phyloP scores from a whole-genome alignment of 1,284 basidiomycete species.

The Coniophora puteana region DNA sequence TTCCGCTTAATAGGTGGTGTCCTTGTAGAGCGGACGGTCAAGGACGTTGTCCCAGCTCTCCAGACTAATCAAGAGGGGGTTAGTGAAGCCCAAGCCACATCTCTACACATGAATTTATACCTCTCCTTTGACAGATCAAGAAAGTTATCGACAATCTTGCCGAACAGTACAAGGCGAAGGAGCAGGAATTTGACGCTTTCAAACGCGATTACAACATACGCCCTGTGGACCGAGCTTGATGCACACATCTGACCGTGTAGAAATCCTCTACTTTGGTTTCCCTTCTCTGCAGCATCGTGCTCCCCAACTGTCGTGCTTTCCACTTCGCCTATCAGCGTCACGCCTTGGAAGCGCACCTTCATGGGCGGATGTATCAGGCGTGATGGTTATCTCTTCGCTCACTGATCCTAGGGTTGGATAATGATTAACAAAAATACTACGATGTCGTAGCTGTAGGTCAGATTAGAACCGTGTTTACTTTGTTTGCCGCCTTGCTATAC shows the following conservation, averaged over 20 bases:
- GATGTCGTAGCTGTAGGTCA: no score
- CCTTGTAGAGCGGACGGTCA: conserved; percentile 93
- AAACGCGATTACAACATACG: conserved; percentile 82
- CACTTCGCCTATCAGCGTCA: no score
- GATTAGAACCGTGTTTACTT: no score
- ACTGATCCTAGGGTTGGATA: no score
- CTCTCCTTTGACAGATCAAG: conserved; percentile 56
- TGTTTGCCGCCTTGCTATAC: no score
- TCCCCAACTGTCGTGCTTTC: no score
- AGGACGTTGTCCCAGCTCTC: conserved; percentile 90
- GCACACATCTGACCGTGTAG: no score
- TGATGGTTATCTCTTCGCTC: no score
- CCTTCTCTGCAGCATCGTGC: neutral
- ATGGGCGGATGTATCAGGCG: no score
- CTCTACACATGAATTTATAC: conserved; percentile 3
- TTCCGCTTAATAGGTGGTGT: conserved; percentile 97
- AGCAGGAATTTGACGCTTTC: conserved; percentile 81
- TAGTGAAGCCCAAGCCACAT: conserved; percentile 22
- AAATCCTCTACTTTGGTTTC: conserved; percentile 1
- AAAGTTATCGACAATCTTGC: conserved; percentile 74
- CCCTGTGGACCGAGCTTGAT: conserved; percentile 39
- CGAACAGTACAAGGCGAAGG: conserved; percentile 85
- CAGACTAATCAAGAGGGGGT: conserved; percentile 85
- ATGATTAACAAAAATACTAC: no score
- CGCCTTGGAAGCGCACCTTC: no score